Evolutionary conservation across 2,329 filamentous ascomycete species (phyloP).

Genomic region (Neofusicoccum ribis): DNA sequence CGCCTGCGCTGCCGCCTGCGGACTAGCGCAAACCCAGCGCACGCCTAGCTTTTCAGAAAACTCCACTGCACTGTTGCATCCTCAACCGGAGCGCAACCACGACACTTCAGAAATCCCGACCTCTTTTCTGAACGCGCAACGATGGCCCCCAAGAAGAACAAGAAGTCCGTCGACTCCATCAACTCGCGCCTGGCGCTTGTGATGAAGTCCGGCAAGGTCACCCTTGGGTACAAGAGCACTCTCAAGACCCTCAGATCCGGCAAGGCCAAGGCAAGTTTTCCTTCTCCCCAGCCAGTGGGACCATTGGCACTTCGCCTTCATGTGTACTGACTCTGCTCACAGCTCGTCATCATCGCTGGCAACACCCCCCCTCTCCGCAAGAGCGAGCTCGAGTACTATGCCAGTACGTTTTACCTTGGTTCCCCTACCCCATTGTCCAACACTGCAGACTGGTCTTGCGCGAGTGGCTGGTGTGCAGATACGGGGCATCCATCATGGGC

Average conservation of each 20-base stretch:
- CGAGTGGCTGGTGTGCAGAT: too few relatives aligned
- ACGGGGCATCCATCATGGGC: too few relatives aligned
- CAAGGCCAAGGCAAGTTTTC: conserved; percentile 67
- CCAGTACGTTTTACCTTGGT: conserved; percentile 9
- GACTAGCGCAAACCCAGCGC: neutral
- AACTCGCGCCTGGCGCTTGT: conserved; percentile 66
- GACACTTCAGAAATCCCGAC: conserved; percentile 28
- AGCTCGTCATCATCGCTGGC: conserved; percentile 92
- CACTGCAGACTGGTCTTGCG: too few relatives aligned
- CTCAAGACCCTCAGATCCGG: conserved; percentile 86
- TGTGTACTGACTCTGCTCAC: too few relatives aligned
- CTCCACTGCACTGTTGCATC: neutral
- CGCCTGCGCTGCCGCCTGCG: neutral
- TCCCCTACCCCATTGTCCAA: too few relatives aligned
- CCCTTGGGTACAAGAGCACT: conserved; percentile 84
- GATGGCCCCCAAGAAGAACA: conserved; percentile 73
- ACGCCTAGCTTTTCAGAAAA: conserved; percentile 20
- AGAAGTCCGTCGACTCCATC: conserved; percentile 84
- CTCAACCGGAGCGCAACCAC: conserved; percentile 38
- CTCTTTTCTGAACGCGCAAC: conserved; percentile 42
- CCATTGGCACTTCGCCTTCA: too few relatives aligned
- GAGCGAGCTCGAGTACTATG: conserved; percentile 84
- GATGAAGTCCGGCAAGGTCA: conserved; percentile 69
- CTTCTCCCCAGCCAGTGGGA: too few relatives aligned
- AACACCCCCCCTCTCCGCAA: conserved; percentile 98